Percentiles rank a stretch among this genome's conserved stretches.
phyloP scores from a whole-genome alignment of 2,329 filamentous ascomycete species.

The Penicillium sclerotigenum region DNA sequence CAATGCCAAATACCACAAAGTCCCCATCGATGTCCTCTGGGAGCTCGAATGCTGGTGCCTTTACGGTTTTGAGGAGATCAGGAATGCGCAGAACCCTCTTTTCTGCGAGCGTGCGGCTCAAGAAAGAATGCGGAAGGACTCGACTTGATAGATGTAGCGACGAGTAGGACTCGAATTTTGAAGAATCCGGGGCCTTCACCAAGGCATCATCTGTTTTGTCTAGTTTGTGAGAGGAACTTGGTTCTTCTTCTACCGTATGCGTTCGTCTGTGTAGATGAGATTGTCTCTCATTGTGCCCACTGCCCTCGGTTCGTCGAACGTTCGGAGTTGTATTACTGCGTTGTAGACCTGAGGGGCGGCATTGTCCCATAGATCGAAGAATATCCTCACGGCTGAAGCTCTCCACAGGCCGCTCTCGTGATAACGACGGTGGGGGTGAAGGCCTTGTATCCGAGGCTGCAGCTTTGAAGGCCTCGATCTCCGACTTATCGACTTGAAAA shows the following conservation, averaged over 20 bases:
- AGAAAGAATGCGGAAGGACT: constrained; percentile 73
- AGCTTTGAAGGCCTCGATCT: constrained; percentile 43
- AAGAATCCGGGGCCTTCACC: constrained; percentile 47
- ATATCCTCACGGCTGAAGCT: constrained; percentile 65
- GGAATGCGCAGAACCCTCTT: constrained; percentile 78
- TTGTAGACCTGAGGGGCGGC: constrained; percentile 29
- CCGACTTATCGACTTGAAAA: constrained; percentile 44
- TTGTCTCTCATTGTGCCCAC: constrained; percentile 15
- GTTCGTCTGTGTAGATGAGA: constrained; percentile 24
- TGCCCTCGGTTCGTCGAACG: constrained; percentile 16
- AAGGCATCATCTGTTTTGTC: constrained; percentile 14
- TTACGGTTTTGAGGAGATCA: constrained; percentile 75
- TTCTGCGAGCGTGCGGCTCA: constrained; percentile 72
- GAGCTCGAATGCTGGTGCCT: constrained; percentile 75
- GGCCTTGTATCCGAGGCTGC: constrained; percentile 35
- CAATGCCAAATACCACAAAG: constrained; percentile 81
- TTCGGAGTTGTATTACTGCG: constrained; percentile 38
- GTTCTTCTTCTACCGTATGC: constrained; percentile 22
- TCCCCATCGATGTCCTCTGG: constrained; percentile 79
- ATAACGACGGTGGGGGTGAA: constrained; percentile 45
- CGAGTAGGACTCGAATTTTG: constrained; percentile 82
- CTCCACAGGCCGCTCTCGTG: constrained; percentile 47
- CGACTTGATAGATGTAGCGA: constrained; percentile 78
- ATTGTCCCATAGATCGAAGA: constrained; percentile 33
- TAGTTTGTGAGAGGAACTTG: constrained; percentile 19